Conservation (phyloP, 2,329 filamentous ascomycete genomes). For the Ophiostoma australiae region DNA sequence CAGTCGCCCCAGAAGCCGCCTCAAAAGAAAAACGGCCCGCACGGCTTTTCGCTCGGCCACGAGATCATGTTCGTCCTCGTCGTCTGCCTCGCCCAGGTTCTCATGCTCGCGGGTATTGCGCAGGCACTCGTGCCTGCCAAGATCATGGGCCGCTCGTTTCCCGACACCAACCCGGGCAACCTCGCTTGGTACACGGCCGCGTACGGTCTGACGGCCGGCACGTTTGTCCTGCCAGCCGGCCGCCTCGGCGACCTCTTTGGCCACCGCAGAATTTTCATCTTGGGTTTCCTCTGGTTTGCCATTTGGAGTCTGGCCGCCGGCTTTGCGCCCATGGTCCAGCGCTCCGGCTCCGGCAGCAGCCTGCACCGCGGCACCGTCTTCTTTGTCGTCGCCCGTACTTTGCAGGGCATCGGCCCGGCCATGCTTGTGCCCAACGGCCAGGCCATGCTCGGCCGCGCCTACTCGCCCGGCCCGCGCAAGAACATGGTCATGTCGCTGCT, state of each 20-base stretch:
- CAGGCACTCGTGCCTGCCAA: constrained; percentile 45
- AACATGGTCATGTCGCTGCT: constrained; percentile 55
- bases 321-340: constrained; percentile 32
- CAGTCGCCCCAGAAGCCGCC: not conserved
- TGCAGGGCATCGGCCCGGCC: constrained; percentile 51
- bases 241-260: constrained; percentile 56
- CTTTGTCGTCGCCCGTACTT: constrained; percentile 30
- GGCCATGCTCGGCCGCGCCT: constrained; percentile 56
- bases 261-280: constrained; percentile 50
- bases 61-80: constrained; percentile 39
- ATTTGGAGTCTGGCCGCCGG: constrained; percentile 50
- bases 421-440: constrained; percentile 60
- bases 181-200: constrained; percentile 55
- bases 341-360: constrained; percentile 12
- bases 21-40: constrained; percentile 18
- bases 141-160: constrained; percentile 46
- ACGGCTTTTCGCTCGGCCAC: constrained; percentile 29
- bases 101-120: constrained; percentile 46
- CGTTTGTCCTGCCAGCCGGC: constrained; percentile 54
- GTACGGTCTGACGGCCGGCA: constrained; percentile 52
- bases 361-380: constrained; percentile 28
- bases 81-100: constrained; percentile 41
- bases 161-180: constrained; percentile 40
- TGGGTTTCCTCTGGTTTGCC: constrained; percentile 52
- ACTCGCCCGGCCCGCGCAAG: constrained; percentile 53